Percentiles rank a stretch among this genome's conserved stretches.
Evolutionary conservation across 1,139 yeast species (phyloP).

Genomic region (Tardiomyces digboiensis): DNA sequence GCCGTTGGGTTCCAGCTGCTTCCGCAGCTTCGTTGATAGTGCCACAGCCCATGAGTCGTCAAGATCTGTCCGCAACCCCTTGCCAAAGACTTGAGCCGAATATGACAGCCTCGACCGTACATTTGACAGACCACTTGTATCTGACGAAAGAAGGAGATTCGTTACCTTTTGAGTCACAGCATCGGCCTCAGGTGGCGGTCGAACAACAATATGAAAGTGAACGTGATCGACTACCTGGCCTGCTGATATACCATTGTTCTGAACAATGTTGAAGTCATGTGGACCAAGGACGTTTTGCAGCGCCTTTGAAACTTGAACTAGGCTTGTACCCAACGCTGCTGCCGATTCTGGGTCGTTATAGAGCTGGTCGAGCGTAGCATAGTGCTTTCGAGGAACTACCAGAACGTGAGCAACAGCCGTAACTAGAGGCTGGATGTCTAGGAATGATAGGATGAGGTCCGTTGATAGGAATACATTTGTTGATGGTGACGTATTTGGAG

Average conservation of each 20-base stretch:
- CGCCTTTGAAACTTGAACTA: constrained; percentile 50
- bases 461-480: constrained; percentile 2
- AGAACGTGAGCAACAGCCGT: constrained; percentile 60
- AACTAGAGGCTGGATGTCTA: constrained; percentile 68
- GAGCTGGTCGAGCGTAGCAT: constrained; percentile 67
- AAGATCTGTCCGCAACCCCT: constrained; percentile 22
- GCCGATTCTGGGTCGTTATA: constrained; percentile 62
- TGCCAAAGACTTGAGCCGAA: constrained; percentile 20
- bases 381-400: constrained; percentile 75
- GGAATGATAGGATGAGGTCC: constrained; percentile 36
- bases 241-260: constrained; percentile 80
- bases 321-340: constrained; percentile 65
- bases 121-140: background rate
- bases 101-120: constrained; percentile 9
- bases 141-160: background rate
- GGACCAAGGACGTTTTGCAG: constrained; percentile 47
- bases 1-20: background rate
- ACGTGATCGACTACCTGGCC: constrained; percentile 88
- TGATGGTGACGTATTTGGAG: constrained; percentile 10
- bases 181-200: constrained; percentile 7
- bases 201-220: constrained; percentile 56
- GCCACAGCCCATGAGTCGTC: constrained; percentile 9
- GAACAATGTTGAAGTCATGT: constrained; percentile 69
- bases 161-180: constrained; percentile 4
- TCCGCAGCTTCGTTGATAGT: background rate